Base-by-base conservation (phyloP, 352 stramenopile species). In the Globisporangium parvum region DNA sequence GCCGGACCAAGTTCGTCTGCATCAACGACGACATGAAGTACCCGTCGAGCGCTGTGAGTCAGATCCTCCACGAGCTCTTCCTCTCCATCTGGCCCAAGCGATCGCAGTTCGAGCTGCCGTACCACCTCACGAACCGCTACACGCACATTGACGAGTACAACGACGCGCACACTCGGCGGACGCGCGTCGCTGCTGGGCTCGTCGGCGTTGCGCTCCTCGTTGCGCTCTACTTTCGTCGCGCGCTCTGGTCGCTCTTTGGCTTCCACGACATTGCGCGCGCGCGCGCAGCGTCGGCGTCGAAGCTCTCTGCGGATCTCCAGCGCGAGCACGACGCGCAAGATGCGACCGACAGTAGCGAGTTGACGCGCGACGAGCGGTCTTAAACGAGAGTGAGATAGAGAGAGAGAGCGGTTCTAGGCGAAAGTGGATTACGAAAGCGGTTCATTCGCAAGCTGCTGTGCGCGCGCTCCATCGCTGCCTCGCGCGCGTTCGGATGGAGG, bases 1-100 rank as follows among this genome's bases (percentile, higher is more conserved):
- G 88, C 11, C 85, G 91, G 24, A 91, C 88, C 49, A 98, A 98
- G 76, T 98, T 98, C 59, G 88, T 98, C 23, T 98, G 93, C 66
- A 92, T 98, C 62, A 98, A 98, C 66, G 94, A 98, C 76, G 87
- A 98, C 71, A 97, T 98, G 83, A 81, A 96, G 59, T 74, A 80
- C 48, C 86, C 91, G 53, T 89, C 88, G n/a, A 62, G 65, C 18
- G 63, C 80, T 8, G 75, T 97, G 23, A 79, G 76, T 47, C 77
- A 93, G 59, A 93, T 93, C 48, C 65, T 98, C 44, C 77, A 92
- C 60, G 87, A 96, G 47, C 89, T 98, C n/a, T 97, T 97, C 63
- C 57, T 94, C 33, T 85, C 89, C 11, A 88, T 98, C 49, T 98
- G 91, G 77, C 93, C 93, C 37, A 84, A 88, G 51, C 81, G 75